A percentile compares a stretch with the other conserved stretches of the same genome.
Evolutionary conservation across 495 filamentous ascomycete species (phyloP).

Genomic region (Trichoderma gamsii): DNA sequence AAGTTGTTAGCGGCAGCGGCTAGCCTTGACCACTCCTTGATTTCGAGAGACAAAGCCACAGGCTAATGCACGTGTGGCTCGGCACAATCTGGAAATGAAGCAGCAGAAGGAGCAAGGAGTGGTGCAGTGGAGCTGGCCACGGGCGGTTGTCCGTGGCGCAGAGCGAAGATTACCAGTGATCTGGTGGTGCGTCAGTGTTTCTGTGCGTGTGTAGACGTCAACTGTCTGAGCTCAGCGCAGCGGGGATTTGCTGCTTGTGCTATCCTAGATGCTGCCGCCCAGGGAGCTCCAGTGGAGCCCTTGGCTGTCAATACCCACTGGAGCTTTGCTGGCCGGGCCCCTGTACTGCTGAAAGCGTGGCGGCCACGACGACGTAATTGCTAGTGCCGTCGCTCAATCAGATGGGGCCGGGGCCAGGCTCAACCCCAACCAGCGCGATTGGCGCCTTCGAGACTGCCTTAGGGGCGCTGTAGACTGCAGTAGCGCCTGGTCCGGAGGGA

Average conservation of each 20-base stretch:
- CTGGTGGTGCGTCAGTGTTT: not conserved
- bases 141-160: constrained; percentile 1
- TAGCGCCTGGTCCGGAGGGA: not conserved
- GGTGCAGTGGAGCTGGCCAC: constrained; percentile 7
- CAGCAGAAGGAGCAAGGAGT: not conserved
- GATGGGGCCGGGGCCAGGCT: not conserved
- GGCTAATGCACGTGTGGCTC: constrained; percentile 12
- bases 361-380: constrained; percentile 6
- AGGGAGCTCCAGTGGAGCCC: constrained; percentile 9
- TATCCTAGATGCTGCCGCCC: not conserved
- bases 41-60: constrained; percentile 6
- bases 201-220: not conserved
- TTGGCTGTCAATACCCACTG: not conserved
- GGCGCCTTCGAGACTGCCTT: not conserved
- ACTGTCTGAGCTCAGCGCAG: constrained; percentile 3
- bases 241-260: not conserved
- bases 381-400: not conserved
- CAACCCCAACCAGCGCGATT: not conserved
- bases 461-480: not conserved
- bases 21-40: not conserved
- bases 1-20: not conserved
- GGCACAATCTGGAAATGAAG: constrained; percentile 1
- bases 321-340: constrained; percentile 3
- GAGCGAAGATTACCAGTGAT: not conserved
- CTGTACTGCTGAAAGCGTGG: constrained; percentile 13